phyloP scores from a whole-genome alignment of 1,284 basidiomycete species.

The Microbotryum lychnidis-dioicae region DNA sequence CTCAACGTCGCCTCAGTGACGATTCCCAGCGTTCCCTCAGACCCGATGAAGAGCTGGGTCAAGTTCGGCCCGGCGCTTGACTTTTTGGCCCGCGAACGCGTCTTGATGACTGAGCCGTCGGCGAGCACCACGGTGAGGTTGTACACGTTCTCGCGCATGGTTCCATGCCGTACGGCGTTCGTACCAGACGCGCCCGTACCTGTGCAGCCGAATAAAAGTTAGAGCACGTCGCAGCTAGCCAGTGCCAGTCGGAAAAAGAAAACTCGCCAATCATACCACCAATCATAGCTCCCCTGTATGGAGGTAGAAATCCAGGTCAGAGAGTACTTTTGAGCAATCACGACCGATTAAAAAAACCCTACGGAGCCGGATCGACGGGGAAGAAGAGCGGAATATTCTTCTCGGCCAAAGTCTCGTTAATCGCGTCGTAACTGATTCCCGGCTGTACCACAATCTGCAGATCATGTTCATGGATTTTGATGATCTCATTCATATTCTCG shows the following conservation, averaged over 20 bases:
- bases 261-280: conserved; percentile 67
- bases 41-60: conserved; percentile 86
- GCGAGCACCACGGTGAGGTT: conserved; percentile 76
- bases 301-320: too few species aligned
- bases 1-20: conserved; percentile 82
- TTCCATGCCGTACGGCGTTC: conserved; percentile 82
- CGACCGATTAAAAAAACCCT: not conserved
- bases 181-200: conserved; percentile 46
- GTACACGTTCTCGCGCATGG: conserved; percentile 39
- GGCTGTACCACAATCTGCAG: conserved; percentile 56
- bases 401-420: conserved; percentile 65
- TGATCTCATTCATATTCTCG: conserved; percentile 66
- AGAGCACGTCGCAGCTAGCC: too few species aligned
- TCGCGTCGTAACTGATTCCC: conserved; percentile 76
- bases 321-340: too few species aligned
- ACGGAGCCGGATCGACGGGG: conserved; percentile 51
- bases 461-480: conserved; percentile 69
- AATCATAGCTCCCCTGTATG: conserved; percentile 18
- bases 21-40: conserved; percentile 88
- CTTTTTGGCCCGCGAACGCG: conserved; percentile 68
- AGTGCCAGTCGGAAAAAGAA: too few species aligned
- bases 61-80: conserved; percentile 85
- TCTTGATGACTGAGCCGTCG: conserved; percentile 82
- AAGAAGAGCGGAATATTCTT: conserved; percentile 77
- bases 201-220: too few species aligned